Base-by-base conservation (phyloP, 768 basidiomycete genomes). In the Lactarius evosmus region DNA sequence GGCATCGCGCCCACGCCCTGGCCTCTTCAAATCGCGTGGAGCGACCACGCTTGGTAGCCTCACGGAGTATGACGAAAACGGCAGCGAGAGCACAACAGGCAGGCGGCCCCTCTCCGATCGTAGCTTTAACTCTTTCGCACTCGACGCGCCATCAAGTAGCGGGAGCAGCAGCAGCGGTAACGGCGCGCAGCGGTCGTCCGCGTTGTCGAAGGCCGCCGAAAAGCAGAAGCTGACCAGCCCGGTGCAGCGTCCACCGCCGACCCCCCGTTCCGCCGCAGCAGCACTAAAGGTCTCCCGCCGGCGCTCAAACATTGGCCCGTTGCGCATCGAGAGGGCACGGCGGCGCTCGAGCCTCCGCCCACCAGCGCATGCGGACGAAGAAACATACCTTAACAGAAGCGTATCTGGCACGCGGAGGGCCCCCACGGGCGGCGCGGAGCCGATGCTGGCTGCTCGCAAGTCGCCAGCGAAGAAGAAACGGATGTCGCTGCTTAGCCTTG, bases 301-400 rank as follows among this genome's bases (percentile, higher is more conserved):
- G 64, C 82, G 87, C 41, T 93, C 92, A 27, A 87, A 86, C 69
- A 82, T 91, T 61, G 92, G 91, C 5, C 82, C 88, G n/a, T 70
- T 86, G 72, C 85, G 92, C 38, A 80, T 77, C 64, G 92, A 93
- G 73, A 90, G 89, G 73, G 75, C 76, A 16, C 78, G 90, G 63
- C 79, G 92, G 63, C 81, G 91, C 62, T 92, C 91, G 41, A 94
- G 92, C 70, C 75, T 91, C 78, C 89, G 93, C 65, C 87, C 87
- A 27, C n/a, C 83, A 85, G 66, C 80, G 84, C 55, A 81, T 84
- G 17, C 78, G 81, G n/a, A 75, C 72, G 49, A 72, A 71, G 29
- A 76, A 73, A 22, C 49, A 32, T 65, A 51, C 36, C 82, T 82
- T 29, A 70, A 71, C 7, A 62, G 67, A 40, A 56, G 72, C 66